Evolutionary conservation across 108 stramenopile species (phyloP), one percentile per base, ranked within the genome.

Genomic region (Aurantiochytrium sp.): DNA sequence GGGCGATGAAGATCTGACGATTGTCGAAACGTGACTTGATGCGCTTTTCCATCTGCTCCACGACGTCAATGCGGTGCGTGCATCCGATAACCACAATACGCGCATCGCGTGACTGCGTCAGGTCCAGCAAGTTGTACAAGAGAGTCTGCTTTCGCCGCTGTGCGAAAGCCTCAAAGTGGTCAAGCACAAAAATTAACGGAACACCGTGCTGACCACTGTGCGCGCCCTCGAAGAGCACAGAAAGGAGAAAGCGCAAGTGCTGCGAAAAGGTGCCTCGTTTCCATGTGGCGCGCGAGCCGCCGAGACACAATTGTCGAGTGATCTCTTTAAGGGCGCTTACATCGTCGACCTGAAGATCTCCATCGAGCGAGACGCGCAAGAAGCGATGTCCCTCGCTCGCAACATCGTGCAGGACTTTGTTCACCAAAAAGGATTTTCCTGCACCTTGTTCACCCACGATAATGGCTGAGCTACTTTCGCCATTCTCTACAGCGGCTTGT

Each of bases 41-140:
- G 5, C 89, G 73, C 55, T 90, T 90, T 49, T 90, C 89, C 44
- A 90, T 45, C 58, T 73, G 45, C n/a, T 76, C 72, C 89, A 90
- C 89, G 28, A 76, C 73, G 44, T 90, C 89, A 4, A 87, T 45
- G 18, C 76, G 88, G 16, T 87, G 16, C 6, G 89, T 60, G 5
- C 87, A 10, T 6, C 89, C 89, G 29, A 90, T 88, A 14, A 90
- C 12, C 44, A 29, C 89, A 6, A 90, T 51, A 3, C 44, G 76
- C 16, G 59, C 72, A 8, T 71, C 64, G 18, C 25, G 5, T 5
- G 53, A 88, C 89, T 90, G 89, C 58, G 89, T 87, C 23, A 90
- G 87, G 51, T 90, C 89, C 49, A 90, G 83, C 43, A 90, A 58
- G 44, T 87, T 87, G 76, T 90, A 90, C 88, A 90, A 58, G 44